Percentiles rank a stretch among this genome's conserved stretches.
Evolutionary conservation across 2,329 filamentous ascomycete genomes (phyloP).

Genomic region (Juglanconis oblonga): DNA sequence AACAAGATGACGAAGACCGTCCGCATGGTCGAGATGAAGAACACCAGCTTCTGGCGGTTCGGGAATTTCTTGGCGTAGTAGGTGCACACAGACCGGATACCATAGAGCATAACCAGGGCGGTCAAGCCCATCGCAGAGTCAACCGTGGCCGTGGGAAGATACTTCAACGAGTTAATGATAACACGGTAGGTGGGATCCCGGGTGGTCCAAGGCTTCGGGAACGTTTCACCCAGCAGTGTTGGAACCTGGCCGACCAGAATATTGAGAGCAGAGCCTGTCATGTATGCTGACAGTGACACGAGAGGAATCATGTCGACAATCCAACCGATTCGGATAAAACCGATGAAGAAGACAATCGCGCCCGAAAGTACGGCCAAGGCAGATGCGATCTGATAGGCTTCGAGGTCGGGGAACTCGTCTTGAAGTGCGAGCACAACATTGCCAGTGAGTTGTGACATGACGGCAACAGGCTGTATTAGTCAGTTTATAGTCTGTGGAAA

Average conservation of each 20-base stretch:
- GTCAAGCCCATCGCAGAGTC: constrained; percentile 89
- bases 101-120: constrained; percentile 73
- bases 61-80: constrained; percentile 68
- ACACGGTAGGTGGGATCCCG: constrained; percentile 77
- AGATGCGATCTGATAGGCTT: constrained; percentile 69
- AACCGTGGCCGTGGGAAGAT: constrained; percentile 63
- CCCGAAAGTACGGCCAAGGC: constrained; percentile 76
- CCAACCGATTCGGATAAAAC: constrained; percentile 78
- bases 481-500: constrained; percentile 18
- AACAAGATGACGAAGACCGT: constrained; percentile 89
- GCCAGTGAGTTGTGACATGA: constrained; percentile 88
- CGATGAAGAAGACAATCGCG: constrained; percentile 73
- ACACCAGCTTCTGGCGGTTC: constrained; percentile 68
- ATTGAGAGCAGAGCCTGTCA: constrained; percentile 91
- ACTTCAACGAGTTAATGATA: constrained; percentile 77
- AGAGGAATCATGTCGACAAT: constrained; percentile 92
- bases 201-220: constrained; percentile 57
- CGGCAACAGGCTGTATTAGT: constrained; percentile 72
- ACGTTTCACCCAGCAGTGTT: constrained; percentile 73
- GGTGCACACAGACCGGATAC: constrained; percentile 66
- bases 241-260: constrained; percentile 84
- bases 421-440: constrained; percentile 69
- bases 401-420: constrained; percentile 53
- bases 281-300: constrained; percentile 87
- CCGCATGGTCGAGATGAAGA: constrained; percentile 87